Conservation (phyloP, 2,329 filamentous ascomycete species). For the Fusarium mundagurra region DNA sequence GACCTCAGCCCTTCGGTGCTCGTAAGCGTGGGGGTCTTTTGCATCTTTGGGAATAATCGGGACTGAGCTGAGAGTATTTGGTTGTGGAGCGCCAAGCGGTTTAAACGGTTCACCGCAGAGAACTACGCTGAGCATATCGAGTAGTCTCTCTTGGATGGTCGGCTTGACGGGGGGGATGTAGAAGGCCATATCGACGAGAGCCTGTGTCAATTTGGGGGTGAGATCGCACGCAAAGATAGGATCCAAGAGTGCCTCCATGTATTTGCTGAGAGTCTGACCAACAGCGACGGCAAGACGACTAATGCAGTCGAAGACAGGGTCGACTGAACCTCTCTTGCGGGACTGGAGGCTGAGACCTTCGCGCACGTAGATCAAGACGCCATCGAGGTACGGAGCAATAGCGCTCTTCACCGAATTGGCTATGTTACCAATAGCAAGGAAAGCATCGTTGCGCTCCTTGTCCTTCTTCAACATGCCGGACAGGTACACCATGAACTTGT, state of each 20-base stretch:
- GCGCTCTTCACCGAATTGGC: slow-evolving; percentile 95
- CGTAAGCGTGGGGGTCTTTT: slow-evolving; percentile 83
- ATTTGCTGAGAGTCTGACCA: slow-evolving; percentile 96
- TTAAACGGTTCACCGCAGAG: slow-evolving; percentile 93
- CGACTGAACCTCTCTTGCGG: slow-evolving; percentile 69
- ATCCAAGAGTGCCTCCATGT: slow-evolving; percentile 94
- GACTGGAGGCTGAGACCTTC: slow-evolving; percentile 89
- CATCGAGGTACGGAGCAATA: slow-evolving; percentile 94
- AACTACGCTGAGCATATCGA: slow-evolving; percentile 95
- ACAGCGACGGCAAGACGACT: slow-evolving; percentile 96
- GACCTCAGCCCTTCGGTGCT: slow-evolving; percentile 84
- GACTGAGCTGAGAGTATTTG: slow-evolving; percentile 81
- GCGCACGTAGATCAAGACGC: slow-evolving; percentile 90
- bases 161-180: slow-evolving; percentile 96
- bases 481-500: slow-evolving; percentile 97
- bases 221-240: slow-evolving; percentile 97
- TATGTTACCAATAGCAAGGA: slow-evolving; percentile 94
- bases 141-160: slow-evolving; percentile 90
- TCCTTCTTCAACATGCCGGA: slow-evolving; percentile 94
- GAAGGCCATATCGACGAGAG: slow-evolving; percentile 97
- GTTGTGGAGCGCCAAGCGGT: slow-evolving; percentile 87
- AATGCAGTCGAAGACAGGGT: slow-evolving; percentile 95
- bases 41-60: slow-evolving; percentile 88
- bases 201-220: slow-evolving; percentile 92
- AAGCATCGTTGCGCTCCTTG: slow-evolving; percentile 92